These are phyloP conservation scores for Chrysopogon serrulatus DNA, from an alignment of 176 grass and related monocot species.

Conservation along the genomic window DNA sequence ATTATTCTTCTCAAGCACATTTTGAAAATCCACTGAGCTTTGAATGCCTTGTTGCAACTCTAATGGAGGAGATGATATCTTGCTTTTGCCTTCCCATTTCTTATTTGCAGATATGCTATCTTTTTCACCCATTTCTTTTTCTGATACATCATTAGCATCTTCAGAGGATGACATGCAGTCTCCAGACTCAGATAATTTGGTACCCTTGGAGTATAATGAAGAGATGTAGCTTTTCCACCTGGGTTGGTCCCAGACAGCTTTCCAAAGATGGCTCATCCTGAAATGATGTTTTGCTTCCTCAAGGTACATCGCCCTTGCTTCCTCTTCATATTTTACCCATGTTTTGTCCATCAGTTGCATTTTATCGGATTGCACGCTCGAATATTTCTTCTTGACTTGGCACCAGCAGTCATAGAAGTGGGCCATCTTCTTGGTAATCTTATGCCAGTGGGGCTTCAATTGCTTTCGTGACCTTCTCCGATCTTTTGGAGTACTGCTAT, in stretches of 20 bases:
- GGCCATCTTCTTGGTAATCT: constrained; percentile 22
- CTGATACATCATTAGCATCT: constrained; percentile 14
- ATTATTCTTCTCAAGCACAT: neutral
- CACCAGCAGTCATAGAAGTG: constrained; percentile 35
- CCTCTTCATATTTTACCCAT: constrained; percentile 21
- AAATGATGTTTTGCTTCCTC: constrained; percentile 27
- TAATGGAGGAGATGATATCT: neutral
- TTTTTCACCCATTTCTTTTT: constrained; percentile 15
- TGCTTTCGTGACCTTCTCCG: constrained; percentile 17
- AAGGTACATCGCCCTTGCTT: constrained; percentile 24
- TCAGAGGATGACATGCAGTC: constrained; percentile 19
- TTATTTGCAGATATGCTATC: neutral
- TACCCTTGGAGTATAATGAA: constrained; percentile 17
- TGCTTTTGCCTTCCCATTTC: constrained; percentile 5
- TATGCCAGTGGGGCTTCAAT: constrained; percentile 29
- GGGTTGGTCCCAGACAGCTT: constrained; percentile 30
- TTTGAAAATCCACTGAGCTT: constrained; percentile 1
- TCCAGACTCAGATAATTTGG: neutral
- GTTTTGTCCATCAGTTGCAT: constrained; percentile 35
- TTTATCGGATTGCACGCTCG: constrained; percentile 10
- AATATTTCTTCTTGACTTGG: constrained; percentile 22
- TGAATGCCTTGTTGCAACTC: constrained; percentile 28
- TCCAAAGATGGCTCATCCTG: constrained; percentile 19
- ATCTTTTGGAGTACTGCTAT: constrained; percentile 21
- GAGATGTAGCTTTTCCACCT: constrained; percentile 34